phyloP scores from a whole-genome alignment of 2,329 filamentous ascomycete species.

The Tolypocladium sp. region DNA sequence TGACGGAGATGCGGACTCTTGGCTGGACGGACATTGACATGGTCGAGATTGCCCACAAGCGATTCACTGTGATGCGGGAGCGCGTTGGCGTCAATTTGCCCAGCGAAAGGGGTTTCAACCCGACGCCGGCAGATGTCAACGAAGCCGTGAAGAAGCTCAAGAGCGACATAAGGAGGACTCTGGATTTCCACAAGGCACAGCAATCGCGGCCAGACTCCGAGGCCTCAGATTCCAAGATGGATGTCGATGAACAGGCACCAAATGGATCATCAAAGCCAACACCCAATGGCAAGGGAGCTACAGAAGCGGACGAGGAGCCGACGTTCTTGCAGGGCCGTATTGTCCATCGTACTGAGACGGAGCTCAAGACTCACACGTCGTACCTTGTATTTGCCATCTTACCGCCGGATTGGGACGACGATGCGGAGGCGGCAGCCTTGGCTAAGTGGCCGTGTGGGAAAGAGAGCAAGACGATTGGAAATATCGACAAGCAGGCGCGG shows the following conservation, averaged over 20 bases:
- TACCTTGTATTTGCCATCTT: constrained; percentile 90
- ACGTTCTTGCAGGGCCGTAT: constrained; percentile 69
- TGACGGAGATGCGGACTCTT: constrained; percentile 67
- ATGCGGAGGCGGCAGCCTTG: constrained; percentile 64
- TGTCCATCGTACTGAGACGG: constrained; percentile 72
- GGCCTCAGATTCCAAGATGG: constrained; percentile 30
- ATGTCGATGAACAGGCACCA: constrained; percentile 20
- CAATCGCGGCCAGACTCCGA: constrained; percentile 13
- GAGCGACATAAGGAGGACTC: constrained; percentile 61
- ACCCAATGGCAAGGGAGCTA: constrained; percentile 3
- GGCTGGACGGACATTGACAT: constrained; percentile 92
- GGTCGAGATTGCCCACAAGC: constrained; percentile 76
- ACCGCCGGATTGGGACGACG: constrained; percentile 76
- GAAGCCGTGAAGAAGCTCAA: constrained; percentile 69
- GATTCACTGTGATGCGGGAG: constrained; percentile 75
- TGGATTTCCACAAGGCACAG: constrained; percentile 48
- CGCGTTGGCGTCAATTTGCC: constrained; percentile 59
- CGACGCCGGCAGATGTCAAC: constrained; percentile 62
- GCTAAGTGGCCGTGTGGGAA: constrained; percentile 54
- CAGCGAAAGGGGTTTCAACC: constrained; percentile 61
- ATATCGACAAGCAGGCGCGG: constrained; percentile 41
- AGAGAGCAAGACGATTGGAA: constrained; percentile 43
- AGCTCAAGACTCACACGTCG: constrained; percentile 94
- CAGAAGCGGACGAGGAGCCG: constrained; percentile 27
- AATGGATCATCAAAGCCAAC: not conserved